Conservation (phyloP, 345 rosid species). For the Citrus sp. region DNA sequence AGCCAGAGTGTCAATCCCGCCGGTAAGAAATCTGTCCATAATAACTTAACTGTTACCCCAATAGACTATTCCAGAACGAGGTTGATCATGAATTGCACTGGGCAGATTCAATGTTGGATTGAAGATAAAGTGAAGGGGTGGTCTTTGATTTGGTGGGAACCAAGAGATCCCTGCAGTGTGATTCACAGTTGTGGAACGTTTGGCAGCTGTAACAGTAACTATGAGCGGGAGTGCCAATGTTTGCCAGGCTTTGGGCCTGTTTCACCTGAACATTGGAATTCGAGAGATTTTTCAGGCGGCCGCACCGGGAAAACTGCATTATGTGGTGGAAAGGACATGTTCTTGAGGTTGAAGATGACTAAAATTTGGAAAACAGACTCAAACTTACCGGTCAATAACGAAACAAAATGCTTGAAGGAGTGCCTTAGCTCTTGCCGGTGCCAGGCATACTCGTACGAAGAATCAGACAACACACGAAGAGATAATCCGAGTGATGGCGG, state of each 20-base stretch:
- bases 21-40: not conserved
- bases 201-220: slow-evolving; percentile 34
- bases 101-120: slow-evolving; percentile 26
- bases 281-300: slow-evolving; percentile 25
- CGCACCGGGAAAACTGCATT: slow-evolving; percentile 14
- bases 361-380: not conserved
- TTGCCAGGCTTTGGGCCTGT: slow-evolving; percentile 40
- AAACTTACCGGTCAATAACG: accelerated
- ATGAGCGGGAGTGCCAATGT: slow-evolving; percentile 30
- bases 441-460: slow-evolving; percentile 28
- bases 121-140: slow-evolving; percentile 12
- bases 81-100: slow-evolving; percentile 36
- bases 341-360: slow-evolving; percentile 21
- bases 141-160: slow-evolving; percentile 32
- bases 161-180: slow-evolving; percentile 8
- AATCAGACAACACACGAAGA: not conserved
- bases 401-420: not conserved
- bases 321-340: not conserved
- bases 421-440: slow-evolving; percentile 28
- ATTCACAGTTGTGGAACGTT: no score
- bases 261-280: slow-evolving; percentile 21
- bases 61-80: slow-evolving; percentile 1
- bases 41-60: not conserved
- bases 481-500: not conserved
- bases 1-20: not conserved